Percentiles rank a stretch among this genome's conserved stretches.
Conservation (phyloP, 148 eudicot genomes). For the Suaeda aralocaspica region DNA sequence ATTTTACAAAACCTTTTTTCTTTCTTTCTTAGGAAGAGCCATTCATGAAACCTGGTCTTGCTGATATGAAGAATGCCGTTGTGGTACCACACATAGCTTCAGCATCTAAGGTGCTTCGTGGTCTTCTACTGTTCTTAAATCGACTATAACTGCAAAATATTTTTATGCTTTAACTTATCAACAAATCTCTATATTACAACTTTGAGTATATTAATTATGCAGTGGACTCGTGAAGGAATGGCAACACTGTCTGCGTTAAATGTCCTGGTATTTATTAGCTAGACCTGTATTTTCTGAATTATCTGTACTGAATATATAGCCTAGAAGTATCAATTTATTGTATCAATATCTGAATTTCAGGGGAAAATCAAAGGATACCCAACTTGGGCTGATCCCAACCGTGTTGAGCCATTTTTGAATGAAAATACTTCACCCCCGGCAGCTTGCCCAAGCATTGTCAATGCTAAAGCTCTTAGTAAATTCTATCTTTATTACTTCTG, state of each 20-base stretch:
- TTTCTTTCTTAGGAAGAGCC: slow-evolving; percentile 69
- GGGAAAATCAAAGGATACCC: slow-evolving; percentile 95
- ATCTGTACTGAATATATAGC: neutral
- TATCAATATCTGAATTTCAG: slow-evolving; percentile 28
- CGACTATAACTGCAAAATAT: neutral
- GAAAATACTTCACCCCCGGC: slow-evolving; percentile 81
- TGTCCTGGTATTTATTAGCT: slow-evolving; percentile 61
- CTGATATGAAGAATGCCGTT: slow-evolving; percentile 89
- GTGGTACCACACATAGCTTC: slow-evolving; percentile 98
- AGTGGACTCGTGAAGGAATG: slow-evolving; percentile 99
- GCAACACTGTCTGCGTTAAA: slow-evolving; percentile 92
- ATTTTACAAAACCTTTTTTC: neutral
- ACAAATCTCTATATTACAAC: neutral
- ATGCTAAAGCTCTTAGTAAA: slow-evolving; percentile 74
- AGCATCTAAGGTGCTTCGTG: slow-evolving; percentile 77
- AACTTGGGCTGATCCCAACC: slow-evolving; percentile 73
- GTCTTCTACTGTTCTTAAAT: slow-evolving; percentile 1
- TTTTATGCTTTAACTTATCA: neutral
- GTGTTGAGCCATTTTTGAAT: slow-evolving; percentile 61
- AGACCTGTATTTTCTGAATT: neutral
- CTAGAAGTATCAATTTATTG: neutral
- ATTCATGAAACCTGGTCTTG: slow-evolving; percentile 94
- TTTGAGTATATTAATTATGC: slow-evolving; percentile 22
- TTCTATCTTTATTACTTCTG: neutral
- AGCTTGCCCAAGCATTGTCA: slow-evolving; percentile 96